These are phyloP conservation scores for Auricularia sp. DNA, from an alignment of 768 basidiomycete species.

Conservation along the genomic window DNA sequence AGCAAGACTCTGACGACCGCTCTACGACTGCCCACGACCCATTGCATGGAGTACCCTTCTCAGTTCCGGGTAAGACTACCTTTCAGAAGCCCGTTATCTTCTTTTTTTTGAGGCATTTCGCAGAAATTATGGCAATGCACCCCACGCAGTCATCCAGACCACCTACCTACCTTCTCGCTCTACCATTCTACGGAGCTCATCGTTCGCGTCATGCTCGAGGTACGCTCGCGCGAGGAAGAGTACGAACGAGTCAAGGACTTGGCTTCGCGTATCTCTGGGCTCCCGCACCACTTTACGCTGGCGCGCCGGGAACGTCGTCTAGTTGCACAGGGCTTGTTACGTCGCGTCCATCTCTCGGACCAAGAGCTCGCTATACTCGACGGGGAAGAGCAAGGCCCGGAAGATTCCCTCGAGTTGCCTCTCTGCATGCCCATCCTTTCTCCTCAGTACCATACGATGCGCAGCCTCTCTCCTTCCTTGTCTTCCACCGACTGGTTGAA, in stretches of 20 bases:
- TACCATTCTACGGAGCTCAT: conserved; percentile 55
- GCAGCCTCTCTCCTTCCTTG: neutral
- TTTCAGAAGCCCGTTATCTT: conserved; percentile 5
- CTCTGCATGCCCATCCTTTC: conserved; percentile 7
- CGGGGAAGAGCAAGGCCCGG: conserved; percentile 4
- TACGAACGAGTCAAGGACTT: conserved; percentile 65
- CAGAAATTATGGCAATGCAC: conserved; percentile 67
- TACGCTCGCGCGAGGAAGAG: conserved; percentile 79
- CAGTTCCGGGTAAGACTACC: conserved; percentile 55
- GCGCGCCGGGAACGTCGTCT: conserved; percentile 67
- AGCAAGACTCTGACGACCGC: conserved; percentile 59
- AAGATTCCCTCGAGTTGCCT: conserved; percentile 3
- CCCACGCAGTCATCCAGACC: conserved; percentile 58
- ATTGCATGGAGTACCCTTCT: conserved; percentile 60
- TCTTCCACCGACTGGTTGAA: neutral
- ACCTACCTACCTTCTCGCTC: conserved; percentile 55
- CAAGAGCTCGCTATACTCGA: conserved; percentile 15
- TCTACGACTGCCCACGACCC: conserved; percentile 64
- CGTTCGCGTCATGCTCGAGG: conserved; percentile 72
- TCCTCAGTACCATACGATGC: neutral
- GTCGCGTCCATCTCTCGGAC: conserved; percentile 32
- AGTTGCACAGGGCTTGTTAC: conserved; percentile 54
- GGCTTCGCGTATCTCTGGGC: conserved; percentile 46
- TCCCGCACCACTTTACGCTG: conserved; percentile 44
- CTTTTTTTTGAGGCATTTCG: conserved; percentile 3